Base-by-base conservation (phyloP, 768 basidiomycete species). In the Serendipita indica region DNA sequence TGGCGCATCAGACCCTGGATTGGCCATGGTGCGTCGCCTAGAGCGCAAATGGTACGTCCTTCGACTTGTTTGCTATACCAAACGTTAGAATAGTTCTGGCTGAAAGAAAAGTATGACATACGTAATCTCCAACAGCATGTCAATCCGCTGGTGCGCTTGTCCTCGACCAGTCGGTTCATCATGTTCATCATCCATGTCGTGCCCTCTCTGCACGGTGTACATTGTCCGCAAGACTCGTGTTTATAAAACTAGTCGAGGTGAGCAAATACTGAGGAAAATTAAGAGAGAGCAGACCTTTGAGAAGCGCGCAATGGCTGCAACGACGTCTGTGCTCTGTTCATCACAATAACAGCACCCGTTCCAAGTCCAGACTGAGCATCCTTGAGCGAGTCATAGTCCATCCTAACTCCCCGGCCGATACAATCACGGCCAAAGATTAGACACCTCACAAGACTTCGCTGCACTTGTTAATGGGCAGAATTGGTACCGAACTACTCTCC, bases 151-250 rank as follows among this genome's bases (percentile, higher is more conserved):
- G 66, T 93, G 89, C 0, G 84, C 89, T 10, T 93, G 80, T 2
- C 94, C 94, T 89, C 86, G 16, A 87, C 89, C 76, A 99, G 81
- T 46, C 94, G 84, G 69, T 90, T 80, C 94, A 99, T 99, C 91
- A 98, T 97, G 72, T 97, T 94, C 81, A 86, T 89, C 88, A 99
- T 90, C 94, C 94, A 98, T 0, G 91, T 96, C 1, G 94, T 98
- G 34, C 92, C 91, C 67, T 92, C 88, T 62, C 89, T 74, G 69
- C 91, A 94, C 2, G 92, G 91, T 10, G 91, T 93, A 66, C 93
- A 97, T 69, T 98, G 94, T 13, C 94, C 93, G 65, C 93, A 98
- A 0, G 91, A 94, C 69, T 98, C 94, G 72, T 97, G 94, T 72
- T 96, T 94, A 77, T 97, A 97, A 75, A 98, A 97, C 79, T 87